A percentile compares a stretch with the other conserved stretches of the same genome.
Evolutionary conservation across 441 rosid species (phyloP).

Genomic region (Syzygium syzygioides): DNA sequence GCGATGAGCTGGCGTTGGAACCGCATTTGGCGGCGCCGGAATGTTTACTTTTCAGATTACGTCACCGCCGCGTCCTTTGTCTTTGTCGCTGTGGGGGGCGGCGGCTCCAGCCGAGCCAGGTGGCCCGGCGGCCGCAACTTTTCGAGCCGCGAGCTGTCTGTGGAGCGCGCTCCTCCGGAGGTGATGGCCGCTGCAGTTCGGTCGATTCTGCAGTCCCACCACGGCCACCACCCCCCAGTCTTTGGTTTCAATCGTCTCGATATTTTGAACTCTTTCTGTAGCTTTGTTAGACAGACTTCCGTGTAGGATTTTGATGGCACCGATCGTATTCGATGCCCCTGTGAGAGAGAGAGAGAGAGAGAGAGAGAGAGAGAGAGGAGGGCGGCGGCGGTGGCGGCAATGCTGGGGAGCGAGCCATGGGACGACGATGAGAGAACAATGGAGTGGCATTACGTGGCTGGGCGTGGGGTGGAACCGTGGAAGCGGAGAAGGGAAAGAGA

Average conservation of each 20-base stretch:
- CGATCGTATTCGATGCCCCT: not conserved
- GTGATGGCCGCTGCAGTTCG: not conserved
- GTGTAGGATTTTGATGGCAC: not conserved
- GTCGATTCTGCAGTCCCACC: not conserved
- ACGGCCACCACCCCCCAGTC: not conserved
- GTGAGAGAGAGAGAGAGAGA: too few relatives aligned
- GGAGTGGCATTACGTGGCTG: too few relatives aligned
- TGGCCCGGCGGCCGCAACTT: not conserved
- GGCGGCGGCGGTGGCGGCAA: too few relatives aligned
- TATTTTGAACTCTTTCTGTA: not conserved
- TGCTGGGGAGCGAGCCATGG: too few relatives aligned
- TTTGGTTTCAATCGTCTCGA: not conserved
- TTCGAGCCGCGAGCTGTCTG: not conserved
- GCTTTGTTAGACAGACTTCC: not conserved
- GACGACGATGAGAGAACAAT: too few relatives aligned
- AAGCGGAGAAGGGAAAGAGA: too few relatives aligned
- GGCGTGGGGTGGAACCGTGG: too few relatives aligned
- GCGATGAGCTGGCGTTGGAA: not conserved
- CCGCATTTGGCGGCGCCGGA: not conserved
- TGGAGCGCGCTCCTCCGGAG: not conserved
- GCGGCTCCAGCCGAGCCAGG: not conserved
- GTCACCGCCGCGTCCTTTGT: not conserved
- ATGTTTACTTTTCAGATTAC: not conserved
- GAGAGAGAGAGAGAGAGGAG: too few relatives aligned
- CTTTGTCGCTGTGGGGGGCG: not conserved